Evolutionary conservation across 1,139 yeast species (phyloP), one percentile per base, ranked within the genome.

Genomic region (Maudiozyma humilis): DNA sequence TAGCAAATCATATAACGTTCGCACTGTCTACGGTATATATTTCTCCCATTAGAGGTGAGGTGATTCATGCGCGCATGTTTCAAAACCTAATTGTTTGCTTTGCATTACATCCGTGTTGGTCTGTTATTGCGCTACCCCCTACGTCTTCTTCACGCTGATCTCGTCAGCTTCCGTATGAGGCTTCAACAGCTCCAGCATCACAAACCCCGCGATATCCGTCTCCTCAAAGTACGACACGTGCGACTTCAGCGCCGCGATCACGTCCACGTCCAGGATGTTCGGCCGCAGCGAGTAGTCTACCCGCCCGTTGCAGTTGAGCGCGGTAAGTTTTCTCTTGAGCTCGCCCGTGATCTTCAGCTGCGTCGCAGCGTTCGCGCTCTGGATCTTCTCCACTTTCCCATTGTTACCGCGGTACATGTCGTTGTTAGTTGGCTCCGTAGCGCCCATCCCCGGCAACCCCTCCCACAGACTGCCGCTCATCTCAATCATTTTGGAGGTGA

Each of bases 171-270:
- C 34, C 29, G 43, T 41, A 19, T 43, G 49, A 32, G 47, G 46
- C 12, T 44, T 40, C 8, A 64, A 44, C 8, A 79, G 59, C 55
- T 82, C 83, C 44, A 69, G 70, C 61, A 89, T 65, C 3, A 89
- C 64, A 53, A 89, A 88, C 1, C 82, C 84, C 0, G 94, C 91
- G 23, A 91, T 79, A 55, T 88, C 89, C 44, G 78, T 75, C 54
- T 87, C 95, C 57, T 87, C 95, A 62, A 89, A 83, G 61, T 91
- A 91, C 39, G 88, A 78, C 10, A 86, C 78, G 64, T 91, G 98
- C 0, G 96, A 87, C 46, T 84, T 85, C 4, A 89, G 69, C 0
- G 95, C 94, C 7, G 88, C 76, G 16, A 89, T 71, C 41, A 87
- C 63, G 23, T 91, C 82, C 20, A 88, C 73, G 54, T 88, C 96